Evolutionary conservation across 345 rosid species (phyloP).

Genomic region (Mercurialis annua): DNA sequence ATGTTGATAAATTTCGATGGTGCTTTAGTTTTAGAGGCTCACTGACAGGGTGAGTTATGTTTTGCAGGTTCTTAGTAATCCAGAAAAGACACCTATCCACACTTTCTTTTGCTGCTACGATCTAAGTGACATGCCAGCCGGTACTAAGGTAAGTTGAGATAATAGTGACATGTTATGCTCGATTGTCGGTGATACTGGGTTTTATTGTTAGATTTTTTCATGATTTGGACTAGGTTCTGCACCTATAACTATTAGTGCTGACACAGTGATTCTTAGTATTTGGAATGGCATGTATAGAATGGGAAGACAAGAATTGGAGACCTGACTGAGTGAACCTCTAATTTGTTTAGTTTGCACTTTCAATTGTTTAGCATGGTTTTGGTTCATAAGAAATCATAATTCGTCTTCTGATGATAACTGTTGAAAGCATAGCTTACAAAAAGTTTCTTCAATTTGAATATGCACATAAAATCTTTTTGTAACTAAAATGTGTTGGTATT

Average conservation of each 20-base stretch:
- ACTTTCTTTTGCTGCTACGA: constrained; percentile 91
- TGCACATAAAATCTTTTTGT: background rate
- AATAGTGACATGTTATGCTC: background rate
- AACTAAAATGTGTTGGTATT: background rate
- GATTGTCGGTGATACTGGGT: background rate
- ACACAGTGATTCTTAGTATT: too few relatives aligned
- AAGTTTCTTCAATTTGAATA: background rate
- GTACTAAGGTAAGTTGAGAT: constrained; percentile 54
- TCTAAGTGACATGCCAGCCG: constrained; percentile 92
- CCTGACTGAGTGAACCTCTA: too few relatives aligned
- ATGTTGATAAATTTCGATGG: background rate
- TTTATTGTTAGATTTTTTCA: background rate
- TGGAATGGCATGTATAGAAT: too few relatives aligned
- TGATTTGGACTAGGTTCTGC: background rate
- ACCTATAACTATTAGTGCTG: too few relatives aligned
- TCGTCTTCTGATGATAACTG: too few relatives aligned
- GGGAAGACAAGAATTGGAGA: too few relatives aligned
- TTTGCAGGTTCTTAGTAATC: constrained; percentile 92
- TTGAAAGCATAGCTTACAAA: background rate
- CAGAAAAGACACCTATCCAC: constrained; percentile 96
- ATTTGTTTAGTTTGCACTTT: too few relatives aligned
- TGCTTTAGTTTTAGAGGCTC: background rate
- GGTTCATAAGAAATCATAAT: background rate
- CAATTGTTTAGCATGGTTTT: background rate
- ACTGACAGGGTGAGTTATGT: constrained; percentile 7